Evolutionary conservation across 441 rosid species (phyloP).

Genomic region (Populus hybrid): DNA sequence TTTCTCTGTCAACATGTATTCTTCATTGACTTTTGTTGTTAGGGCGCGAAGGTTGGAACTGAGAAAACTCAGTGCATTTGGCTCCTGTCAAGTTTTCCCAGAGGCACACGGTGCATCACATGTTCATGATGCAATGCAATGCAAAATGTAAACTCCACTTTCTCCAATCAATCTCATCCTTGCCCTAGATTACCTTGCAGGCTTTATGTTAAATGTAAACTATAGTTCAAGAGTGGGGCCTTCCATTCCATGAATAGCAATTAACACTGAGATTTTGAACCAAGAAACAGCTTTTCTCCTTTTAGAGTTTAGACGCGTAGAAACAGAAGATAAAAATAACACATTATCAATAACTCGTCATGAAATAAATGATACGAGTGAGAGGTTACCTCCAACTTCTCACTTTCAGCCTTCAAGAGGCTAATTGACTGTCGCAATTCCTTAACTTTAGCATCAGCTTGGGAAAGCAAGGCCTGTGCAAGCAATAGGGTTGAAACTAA

Average conservation of each 20-base stretch:
- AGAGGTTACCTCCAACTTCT: conserved; percentile 67
- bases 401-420: conserved; percentile 71
- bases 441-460: conserved; percentile 80
- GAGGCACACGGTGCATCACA: not conserved
- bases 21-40: not conserved
- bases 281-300: not conserved
- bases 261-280: conserved; percentile 1
- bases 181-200: not conserved
- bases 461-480: no score
- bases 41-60: not conserved
- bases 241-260: not conserved
- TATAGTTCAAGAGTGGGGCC: not conserved
- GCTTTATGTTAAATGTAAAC: not conserved
- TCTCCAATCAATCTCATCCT: not conserved
- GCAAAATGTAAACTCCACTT: not conserved
- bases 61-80: not conserved
- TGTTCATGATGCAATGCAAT: not conserved
- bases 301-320: not conserved
- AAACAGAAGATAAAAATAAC: not conserved
- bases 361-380: conserved; percentile 3
- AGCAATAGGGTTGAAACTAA: conserved; percentile 19
- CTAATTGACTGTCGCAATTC: conserved; percentile 72
- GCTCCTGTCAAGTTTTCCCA: not conserved
- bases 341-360: not conserved
- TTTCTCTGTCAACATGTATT: conserved; percentile 1